Percentiles rank a stretch among this genome's conserved stretches.
phyloP scores from a whole-genome alignment of 2,329 filamentous ascomycete genomes.

The Trichoderma guizhouense region DNA sequence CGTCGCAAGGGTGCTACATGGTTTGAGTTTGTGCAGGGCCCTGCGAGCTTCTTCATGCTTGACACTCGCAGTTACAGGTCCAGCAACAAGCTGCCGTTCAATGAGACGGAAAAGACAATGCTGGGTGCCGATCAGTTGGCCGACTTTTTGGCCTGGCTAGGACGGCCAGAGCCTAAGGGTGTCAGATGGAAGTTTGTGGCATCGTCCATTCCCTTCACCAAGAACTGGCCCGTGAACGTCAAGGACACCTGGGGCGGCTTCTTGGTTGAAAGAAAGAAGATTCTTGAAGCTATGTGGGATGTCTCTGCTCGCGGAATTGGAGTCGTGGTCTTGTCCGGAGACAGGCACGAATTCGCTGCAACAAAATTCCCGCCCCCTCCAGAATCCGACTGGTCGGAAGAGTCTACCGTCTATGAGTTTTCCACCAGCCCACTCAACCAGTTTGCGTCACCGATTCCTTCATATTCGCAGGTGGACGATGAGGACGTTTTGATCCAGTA shows the following conservation, averaged over 20 bases:
- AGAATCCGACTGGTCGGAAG: constrained; percentile 59
- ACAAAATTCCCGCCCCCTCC: constrained; percentile 69
- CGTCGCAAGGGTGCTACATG: constrained; percentile 64
- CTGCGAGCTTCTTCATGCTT: constrained; percentile 89
- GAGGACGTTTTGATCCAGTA: constrained; percentile 84
- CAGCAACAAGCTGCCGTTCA: constrained; percentile 56
- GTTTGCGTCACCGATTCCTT: constrained; percentile 83
- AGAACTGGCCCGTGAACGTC: constrained; percentile 90
- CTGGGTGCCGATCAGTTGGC: constrained; percentile 74
- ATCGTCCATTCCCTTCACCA: constrained; percentile 90
- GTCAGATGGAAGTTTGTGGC: constrained; percentile 93
- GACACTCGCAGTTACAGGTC: constrained; percentile 89
- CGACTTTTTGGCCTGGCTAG: constrained; percentile 76
- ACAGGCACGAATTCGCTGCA: constrained; percentile 95
- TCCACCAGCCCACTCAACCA: constrained; percentile 88
- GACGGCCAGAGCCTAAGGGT: constrained; percentile 66
- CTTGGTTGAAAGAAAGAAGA: constrained; percentile 69
- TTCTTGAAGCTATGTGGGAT: constrained; percentile 92
- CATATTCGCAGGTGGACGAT: constrained; percentile 76
- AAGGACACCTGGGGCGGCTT: constrained; percentile 95
- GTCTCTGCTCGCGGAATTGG: constrained; percentile 71
- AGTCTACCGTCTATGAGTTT: constrained; percentile 78
- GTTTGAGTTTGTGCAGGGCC: constrained; percentile 85
- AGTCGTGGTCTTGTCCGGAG: constrained; percentile 81
- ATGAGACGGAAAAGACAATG: constrained; percentile 74